Base-by-base conservation (phyloP, 1,284 basidiomycete species). In the Microbotryum violaceum region DNA sequence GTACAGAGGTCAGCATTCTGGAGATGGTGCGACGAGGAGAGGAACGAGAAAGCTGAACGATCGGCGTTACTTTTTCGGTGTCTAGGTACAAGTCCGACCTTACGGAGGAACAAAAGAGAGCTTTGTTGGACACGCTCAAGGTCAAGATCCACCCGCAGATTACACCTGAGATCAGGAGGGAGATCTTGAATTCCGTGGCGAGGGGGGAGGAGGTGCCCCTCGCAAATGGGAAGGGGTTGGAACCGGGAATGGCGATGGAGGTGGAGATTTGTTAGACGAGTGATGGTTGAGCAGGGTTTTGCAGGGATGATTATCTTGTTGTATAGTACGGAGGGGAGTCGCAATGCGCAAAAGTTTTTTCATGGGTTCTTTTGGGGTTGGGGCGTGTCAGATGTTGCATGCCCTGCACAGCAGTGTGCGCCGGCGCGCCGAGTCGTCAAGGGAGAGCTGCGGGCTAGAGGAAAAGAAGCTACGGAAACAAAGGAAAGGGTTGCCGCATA, bases 41-140 rank as follows among this genome's bases (percentile, higher is more conserved):
- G 9, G 9, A 23, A 21, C 16, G 20, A 49, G n/a, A 1, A 49
- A 49, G 45, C n/a, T 57, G 37, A 55, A 42, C 29, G 37, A 27
- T 21, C 14, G 33, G 3, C 18, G 55, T 25, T 42, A 29, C 21
- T 5, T 25, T 16, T 33, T 54, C 12, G 29, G 52, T 16, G 3
- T 12, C 4, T 68, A 93, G 91, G 71, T 99, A 98, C 77, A 89
- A 91, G 44, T 85, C 89, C n/a, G 94, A 98, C 76, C 75, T 99
- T 68, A 97, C 96, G 0, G 88, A 89, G 0, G 94, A 99, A 75
- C 96, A 99, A 75, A 98, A 97, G 75, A 90, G 96, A 72, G 92
- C 94, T 0, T 78, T 99, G n/a, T 78, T 97, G 59, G 96, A 98
- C 72, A 89, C 97, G 48, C 82, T 96, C 57, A 83, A 92, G 42